Conservation (phyloP, 176 grass and related monocot species). For the Luzula sylvatica region DNA sequence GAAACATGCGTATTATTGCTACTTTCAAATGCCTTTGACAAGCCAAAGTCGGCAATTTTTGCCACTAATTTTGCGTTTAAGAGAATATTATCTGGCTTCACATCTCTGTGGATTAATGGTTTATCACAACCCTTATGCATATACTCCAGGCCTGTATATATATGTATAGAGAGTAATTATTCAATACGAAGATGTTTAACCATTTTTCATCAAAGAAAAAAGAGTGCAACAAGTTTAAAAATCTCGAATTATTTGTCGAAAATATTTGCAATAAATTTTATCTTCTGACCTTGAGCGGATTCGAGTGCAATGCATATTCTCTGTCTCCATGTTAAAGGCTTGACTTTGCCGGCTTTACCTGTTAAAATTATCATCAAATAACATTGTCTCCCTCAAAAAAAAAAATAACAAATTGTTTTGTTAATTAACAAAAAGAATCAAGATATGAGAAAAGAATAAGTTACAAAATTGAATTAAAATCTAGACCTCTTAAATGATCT, state of each 20-base stretch:
- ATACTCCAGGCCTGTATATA: conserved; percentile 26
- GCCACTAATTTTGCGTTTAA: conserved; percentile 35
- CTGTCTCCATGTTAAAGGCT: conserved; percentile 21
- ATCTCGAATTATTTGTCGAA: no score
- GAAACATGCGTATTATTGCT: conserved; percentile 19
- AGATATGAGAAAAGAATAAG: no score
- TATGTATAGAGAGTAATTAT: background rate
- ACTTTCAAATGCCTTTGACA: conserved; percentile 21
- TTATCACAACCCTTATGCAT: conserved; percentile 32
- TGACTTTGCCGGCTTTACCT: background rate
- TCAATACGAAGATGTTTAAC: background rate
- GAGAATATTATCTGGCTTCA: conserved; percentile 42
- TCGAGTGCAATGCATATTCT: conserved; percentile 28
- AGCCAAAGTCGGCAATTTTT: conserved; percentile 58
- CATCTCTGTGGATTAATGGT: conserved; percentile 34
- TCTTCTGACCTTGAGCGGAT: conserved; percentile 35
- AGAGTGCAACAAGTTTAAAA: no score
- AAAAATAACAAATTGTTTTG: background rate
- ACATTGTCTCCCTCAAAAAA: background rate
- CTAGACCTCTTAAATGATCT: conserved; percentile 26
- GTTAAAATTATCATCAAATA: background rate
- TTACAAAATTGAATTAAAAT: no score
- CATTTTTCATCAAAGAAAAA: background rate
- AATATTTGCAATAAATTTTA: background rate
- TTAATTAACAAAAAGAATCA: no score